Evolutionary conservation across 1,284 basidiomycete genomes (phyloP).

Genomic region (Vanrija humicola): DNA sequence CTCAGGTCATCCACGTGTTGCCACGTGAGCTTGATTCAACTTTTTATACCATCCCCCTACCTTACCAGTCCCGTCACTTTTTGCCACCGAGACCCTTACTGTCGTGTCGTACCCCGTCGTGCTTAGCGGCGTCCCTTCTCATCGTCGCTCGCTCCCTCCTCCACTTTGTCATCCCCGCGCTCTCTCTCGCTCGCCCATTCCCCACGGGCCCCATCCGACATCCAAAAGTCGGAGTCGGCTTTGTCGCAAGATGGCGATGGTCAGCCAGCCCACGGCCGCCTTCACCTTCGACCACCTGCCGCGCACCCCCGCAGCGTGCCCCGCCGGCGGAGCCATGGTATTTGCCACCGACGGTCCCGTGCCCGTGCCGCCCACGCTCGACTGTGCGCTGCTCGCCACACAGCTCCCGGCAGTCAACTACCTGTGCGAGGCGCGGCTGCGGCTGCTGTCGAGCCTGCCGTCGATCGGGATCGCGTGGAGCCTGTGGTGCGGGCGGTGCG

Average conservation of each 20-base stretch:
- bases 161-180: slow-evolving; percentile 22
- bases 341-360: not conserved
- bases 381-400: slow-evolving; percentile 4
- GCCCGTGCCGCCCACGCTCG: slow-evolving; percentile 9
- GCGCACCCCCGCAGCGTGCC: not conserved
- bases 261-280: slow-evolving; percentile 3
- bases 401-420: slow-evolving; percentile 4
- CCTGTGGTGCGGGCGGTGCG: slow-evolving; percentile 28
- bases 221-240: too few relatives aligned
- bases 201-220: too few relatives aligned
- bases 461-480: slow-evolving; percentile 27
- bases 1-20: too few relatives aligned
- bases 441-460: slow-evolving; percentile 11
- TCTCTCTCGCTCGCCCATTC: slow-evolving; percentile 4
- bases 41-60: too few relatives aligned
- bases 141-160: slow-evolving; percentile 24
- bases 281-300: not conserved
- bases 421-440: slow-evolving; percentile 13
- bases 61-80: too few relatives aligned
- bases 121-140: too few relatives aligned
- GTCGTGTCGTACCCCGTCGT: too few relatives aligned
- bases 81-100: too few relatives aligned
- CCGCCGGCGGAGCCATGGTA: not conserved
- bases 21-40: too few relatives aligned
- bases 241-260: slow-evolving; percentile 9